Evolutionary conservation across 805 yeast genomes (phyloP).

Genomic region (Candida nanaspora): DNA sequence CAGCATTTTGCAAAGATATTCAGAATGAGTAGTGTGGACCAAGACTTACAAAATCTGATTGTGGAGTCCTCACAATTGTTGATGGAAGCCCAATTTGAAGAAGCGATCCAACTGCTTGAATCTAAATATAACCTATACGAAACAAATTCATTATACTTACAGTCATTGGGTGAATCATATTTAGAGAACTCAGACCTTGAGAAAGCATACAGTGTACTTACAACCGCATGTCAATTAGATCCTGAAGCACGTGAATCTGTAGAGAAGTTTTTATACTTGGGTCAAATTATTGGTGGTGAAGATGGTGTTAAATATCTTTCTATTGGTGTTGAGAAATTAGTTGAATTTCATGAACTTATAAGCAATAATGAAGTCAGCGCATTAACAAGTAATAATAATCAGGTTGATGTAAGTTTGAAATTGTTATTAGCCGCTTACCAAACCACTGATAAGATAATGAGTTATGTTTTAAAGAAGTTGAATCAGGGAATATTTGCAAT

Average conservation of each 20-base stretch:
- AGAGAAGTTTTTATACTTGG: conserved; percentile 83
- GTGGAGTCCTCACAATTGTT: conserved; percentile 36
- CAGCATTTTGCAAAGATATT: no score
- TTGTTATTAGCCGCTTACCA: conserved; percentile 22
- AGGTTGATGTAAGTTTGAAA: conserved; percentile 13
- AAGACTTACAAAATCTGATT: conserved; percentile 10
- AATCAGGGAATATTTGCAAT: conserved; percentile 75
- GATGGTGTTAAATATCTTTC: conserved; percentile 61
- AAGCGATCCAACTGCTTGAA: conserved; percentile 43
- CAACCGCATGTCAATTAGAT: conserved; percentile 60
- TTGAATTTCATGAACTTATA: conserved; percentile 16
- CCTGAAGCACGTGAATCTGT: conserved; percentile 57
- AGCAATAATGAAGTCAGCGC: conserved; percentile 9
- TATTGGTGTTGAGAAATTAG: conserved; percentile 52
- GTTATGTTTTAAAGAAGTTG: conserved; percentile 46
- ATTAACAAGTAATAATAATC: conserved; percentile 1
- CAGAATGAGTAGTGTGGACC: not conserved
- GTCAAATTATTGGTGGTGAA: conserved; percentile 81
- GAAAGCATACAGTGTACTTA: conserved; percentile 59
- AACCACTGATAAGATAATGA: conserved; percentile 18
- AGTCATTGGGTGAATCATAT: conserved; percentile 65
- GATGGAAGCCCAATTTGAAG: conserved; percentile 42
- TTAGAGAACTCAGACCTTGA: conserved; percentile 79
- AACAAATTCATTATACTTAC: conserved; percentile 39
- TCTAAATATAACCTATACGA: conserved; percentile 28